These are phyloP conservation scores for Seminavis robusta DNA, from an alignment of 108 stramenopile species.

Conservation along the genomic window DNA sequence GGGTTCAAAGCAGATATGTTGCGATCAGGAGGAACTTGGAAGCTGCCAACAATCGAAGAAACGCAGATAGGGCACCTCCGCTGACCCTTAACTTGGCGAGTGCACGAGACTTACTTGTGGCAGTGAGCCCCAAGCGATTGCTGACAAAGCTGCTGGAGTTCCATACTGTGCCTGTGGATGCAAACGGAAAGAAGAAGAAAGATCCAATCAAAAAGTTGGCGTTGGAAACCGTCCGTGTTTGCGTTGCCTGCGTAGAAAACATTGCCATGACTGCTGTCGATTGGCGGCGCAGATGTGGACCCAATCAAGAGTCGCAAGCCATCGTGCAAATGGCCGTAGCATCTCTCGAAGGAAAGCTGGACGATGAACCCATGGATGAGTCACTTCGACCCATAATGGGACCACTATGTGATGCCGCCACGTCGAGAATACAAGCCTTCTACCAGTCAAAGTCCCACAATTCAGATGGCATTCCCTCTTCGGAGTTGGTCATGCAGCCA, in stretches of 20 bases:
- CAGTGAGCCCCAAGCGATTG: slow-evolving; percentile 13
- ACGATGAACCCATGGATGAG: slow-evolving; percentile 14
- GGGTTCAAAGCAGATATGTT: slow-evolving; percentile 33
- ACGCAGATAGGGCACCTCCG: too few relatives aligned
- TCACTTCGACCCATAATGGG: neutral
- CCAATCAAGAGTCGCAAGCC: slow-evolving; percentile 22
- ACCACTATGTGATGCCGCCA: slow-evolving; percentile 21
- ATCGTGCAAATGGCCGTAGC: slow-evolving; percentile 26
- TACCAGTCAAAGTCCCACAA: slow-evolving; percentile 1
- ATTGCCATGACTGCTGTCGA: slow-evolving; percentile 42
- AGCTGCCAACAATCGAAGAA: neutral
- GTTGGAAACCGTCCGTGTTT: slow-evolving; percentile 35
- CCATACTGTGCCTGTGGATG: slow-evolving; percentile 1
- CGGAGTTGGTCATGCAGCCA: slow-evolving; percentile 12
- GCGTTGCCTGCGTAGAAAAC: slow-evolving; percentile 57
- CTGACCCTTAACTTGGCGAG: slow-evolving; percentile 18
- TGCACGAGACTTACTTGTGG: slow-evolving; percentile 9
- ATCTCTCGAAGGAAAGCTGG: slow-evolving; percentile 31
- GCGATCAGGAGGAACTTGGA: slow-evolving; percentile 16
- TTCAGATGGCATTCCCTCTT: slow-evolving; percentile 1
- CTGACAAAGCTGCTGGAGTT: slow-evolving; percentile 6
- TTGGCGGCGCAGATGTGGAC: slow-evolving; percentile 33
- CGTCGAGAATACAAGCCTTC: slow-evolving; percentile 29
- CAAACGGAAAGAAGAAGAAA: slow-evolving; percentile 23
- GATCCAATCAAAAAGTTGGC: slow-evolving; percentile 37